Conservation (phyloP, 2,329 filamentous ascomycete genomes). For the Exserohilum rostratum region DNA sequence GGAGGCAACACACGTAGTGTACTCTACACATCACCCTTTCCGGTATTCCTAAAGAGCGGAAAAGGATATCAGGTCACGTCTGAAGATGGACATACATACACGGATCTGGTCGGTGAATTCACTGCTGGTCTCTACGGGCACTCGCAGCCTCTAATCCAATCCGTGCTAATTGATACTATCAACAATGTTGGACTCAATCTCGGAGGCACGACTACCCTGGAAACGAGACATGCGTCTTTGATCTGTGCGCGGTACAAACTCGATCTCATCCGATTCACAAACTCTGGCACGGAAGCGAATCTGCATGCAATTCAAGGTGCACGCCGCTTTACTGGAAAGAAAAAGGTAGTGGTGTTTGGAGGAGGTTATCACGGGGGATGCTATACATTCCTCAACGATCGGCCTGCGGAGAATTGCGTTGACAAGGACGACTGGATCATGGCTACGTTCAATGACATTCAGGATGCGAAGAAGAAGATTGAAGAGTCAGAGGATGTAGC, state of each 20-base stretch:
- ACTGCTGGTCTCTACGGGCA: slow-evolving; percentile 38
- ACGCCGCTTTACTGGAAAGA: slow-evolving; percentile 53
- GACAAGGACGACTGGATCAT: slow-evolving; percentile 64
- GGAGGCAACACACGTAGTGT: slow-evolving; percentile 50
- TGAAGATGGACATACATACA: slow-evolving; percentile 42
- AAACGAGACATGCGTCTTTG: slow-evolving; percentile 26
- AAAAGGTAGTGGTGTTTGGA: slow-evolving; percentile 54
- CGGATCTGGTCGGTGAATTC: slow-evolving; percentile 37
- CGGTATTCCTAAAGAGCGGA: slow-evolving; percentile 41
- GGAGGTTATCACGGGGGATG: slow-evolving; percentile 63
- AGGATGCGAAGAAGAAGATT: slow-evolving; percentile 54
- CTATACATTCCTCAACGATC: slow-evolving; percentile 53
- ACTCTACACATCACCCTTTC: slow-evolving; percentile 47
- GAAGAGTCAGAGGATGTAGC: slow-evolving; percentile 55
- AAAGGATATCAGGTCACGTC: slow-evolving; percentile 32
- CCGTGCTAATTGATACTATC: slow-evolving; percentile 28
- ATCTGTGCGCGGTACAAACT: slow-evolving; percentile 33
- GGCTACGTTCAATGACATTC: slow-evolving; percentile 66
- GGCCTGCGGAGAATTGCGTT: slow-evolving; percentile 54
- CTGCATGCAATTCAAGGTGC: slow-evolving; percentile 48
- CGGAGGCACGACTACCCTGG: slow-evolving; percentile 30
- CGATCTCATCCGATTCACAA: slow-evolving; percentile 33
- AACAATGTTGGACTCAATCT: slow-evolving; percentile 43
- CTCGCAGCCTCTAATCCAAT: slow-evolving; percentile 36
- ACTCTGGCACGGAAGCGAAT: slow-evolving; percentile 40